Percentiles rank a stretch among this genome's conserved stretches.
These are phyloP conservation scores for Trichoderma oligosporum DNA, from an alignment of 2,329 filamentous ascomycete genomes.

Conservation along the genomic window DNA sequence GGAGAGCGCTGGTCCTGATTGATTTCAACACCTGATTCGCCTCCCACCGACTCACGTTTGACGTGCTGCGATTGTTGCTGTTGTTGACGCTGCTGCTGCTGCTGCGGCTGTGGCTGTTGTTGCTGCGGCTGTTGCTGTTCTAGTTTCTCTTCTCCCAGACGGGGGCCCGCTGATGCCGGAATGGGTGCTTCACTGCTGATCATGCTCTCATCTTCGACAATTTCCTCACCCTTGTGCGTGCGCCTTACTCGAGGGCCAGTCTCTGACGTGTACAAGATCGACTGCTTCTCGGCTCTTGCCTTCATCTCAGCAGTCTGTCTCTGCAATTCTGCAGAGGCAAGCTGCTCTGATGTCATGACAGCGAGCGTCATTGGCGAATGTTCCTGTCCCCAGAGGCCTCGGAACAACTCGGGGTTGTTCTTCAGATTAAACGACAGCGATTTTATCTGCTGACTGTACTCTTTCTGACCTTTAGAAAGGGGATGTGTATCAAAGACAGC, in stretches of 20 bases:
- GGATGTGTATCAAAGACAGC: conserved; percentile 57
- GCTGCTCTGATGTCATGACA: conserved; percentile 84
- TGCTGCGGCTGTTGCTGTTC: conserved; percentile 18
- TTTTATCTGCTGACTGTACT: conserved; percentile 63
- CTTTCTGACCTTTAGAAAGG: conserved; percentile 41
- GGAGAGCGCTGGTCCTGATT: conserved; percentile 47
- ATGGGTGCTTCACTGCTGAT: conserved; percentile 36
- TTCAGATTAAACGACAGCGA: conserved; percentile 83
- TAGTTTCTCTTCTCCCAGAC: conserved; percentile 17
- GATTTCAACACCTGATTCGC: conserved; percentile 30
- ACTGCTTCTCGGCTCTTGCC: conserved; percentile 74
- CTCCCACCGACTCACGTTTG: conserved; percentile 37
- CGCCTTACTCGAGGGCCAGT: conserved; percentile 71
- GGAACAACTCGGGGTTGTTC: conserved; percentile 74
- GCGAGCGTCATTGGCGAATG: conserved; percentile 73
- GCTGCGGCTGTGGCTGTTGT: neutral
- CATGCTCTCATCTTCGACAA: conserved; percentile 71
- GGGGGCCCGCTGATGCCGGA: conserved; percentile 26
- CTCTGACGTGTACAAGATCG: conserved; percentile 74
- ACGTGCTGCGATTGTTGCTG: conserved; percentile 26
- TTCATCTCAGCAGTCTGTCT: conserved; percentile 72
- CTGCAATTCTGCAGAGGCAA: conserved; percentile 88
- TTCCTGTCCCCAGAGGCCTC: conserved; percentile 67
- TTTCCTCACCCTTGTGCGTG: conserved; percentile 92
- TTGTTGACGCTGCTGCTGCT: neutral